These are phyloP conservation scores for Hypoxylon sp. DNA, from an alignment of 2,329 filamentous ascomycete genomes.

Conservation along the genomic window DNA sequence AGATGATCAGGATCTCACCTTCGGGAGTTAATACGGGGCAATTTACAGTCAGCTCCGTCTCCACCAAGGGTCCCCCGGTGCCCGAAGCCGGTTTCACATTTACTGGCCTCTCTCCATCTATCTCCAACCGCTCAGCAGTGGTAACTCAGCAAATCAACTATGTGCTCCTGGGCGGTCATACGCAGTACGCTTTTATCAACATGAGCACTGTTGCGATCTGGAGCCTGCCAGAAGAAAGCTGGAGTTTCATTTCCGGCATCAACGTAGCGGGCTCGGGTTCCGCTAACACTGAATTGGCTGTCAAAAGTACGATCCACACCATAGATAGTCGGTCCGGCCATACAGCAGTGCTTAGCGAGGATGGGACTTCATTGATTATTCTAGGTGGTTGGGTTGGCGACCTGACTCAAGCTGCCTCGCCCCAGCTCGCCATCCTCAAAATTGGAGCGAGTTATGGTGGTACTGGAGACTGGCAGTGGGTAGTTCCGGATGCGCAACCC, in stretches of 20 bases:
- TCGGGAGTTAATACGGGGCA: slow-evolving; percentile 51
- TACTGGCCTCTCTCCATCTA: slow-evolving; percentile 79
- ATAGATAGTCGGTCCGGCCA: slow-evolving; percentile 91
- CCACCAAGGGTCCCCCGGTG: slow-evolving; percentile 73
- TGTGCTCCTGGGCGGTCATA: slow-evolving; percentile 88
- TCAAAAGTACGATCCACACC: slow-evolving; percentile 59
- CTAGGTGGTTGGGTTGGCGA: slow-evolving; percentile 95
- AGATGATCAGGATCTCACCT: slow-evolving; percentile 78
- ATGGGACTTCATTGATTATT: slow-evolving; percentile 83
- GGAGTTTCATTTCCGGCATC: slow-evolving; percentile 78
- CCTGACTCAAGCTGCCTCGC: slow-evolving; percentile 79
- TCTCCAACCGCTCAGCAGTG: slow-evolving; percentile 75
- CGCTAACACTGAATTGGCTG: slow-evolving; percentile 69
- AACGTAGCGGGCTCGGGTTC: slow-evolving; percentile 64
- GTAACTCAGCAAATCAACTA: slow-evolving; percentile 82
- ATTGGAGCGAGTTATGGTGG: slow-evolving; percentile 82
- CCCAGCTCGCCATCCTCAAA: slow-evolving; percentile 83
- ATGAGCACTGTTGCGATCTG: slow-evolving; percentile 93
- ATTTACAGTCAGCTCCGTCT: slow-evolving; percentile 58
- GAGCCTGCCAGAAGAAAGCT: slow-evolving; percentile 86
- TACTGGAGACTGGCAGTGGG: slow-evolving; percentile 80
- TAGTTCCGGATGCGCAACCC: slow-evolving; percentile 68
- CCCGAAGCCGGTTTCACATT: slow-evolving; percentile 90
- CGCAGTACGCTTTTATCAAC: slow-evolving; percentile 86
- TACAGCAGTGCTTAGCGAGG: slow-evolving; percentile 83